Conservation (phyloP, 2,329 filamentous ascomycete genomes). For the Alternaria ventricosa region DNA sequence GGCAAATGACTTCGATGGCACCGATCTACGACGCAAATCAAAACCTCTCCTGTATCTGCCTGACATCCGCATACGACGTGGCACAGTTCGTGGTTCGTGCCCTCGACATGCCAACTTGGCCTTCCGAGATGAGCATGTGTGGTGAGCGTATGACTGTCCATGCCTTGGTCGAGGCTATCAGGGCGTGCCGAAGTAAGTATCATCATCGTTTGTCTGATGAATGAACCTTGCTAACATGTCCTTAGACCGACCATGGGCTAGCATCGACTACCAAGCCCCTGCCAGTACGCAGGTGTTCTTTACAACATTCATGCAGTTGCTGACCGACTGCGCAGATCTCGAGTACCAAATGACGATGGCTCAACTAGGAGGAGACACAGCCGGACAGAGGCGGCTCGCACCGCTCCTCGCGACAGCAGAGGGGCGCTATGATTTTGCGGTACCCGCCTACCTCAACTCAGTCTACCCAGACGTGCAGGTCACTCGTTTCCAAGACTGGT, state of each 20-base stretch:
- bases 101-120: slow-evolving; percentile 70
- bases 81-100: slow-evolving; percentile 75
- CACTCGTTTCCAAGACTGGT: slow-evolving; percentile 49
- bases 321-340: slow-evolving; percentile 34
- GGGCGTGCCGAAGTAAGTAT: slow-evolving; percentile 37
- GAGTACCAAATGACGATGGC: slow-evolving; percentile 58
- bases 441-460: slow-evolving; percentile 64
- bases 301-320: neutral
- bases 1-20: slow-evolving; percentile 63
- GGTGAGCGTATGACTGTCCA: slow-evolving; percentile 70
- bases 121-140: slow-evolving; percentile 70
- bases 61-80: slow-evolving; percentile 74
- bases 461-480: slow-evolving; percentile 48
- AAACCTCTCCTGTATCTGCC: slow-evolving; percentile 59
- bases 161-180: slow-evolving; percentile 64
- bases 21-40: slow-evolving; percentile 60
- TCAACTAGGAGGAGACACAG: slow-evolving; percentile 37
- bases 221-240: slow-evolving; percentile 12
- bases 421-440: slow-evolving; percentile 69
- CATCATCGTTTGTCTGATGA: neutral
- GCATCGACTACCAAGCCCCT: slow-evolving; percentile 54
- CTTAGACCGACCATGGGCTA: slow-evolving; percentile 39
- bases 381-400: slow-evolving; percentile 56
- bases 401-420: slow-evolving; percentile 72
- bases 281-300: slow-evolving; percentile 38